Conservation (phyloP, 192 early-diverging fungal species). For the Podila minutissima region DNA sequence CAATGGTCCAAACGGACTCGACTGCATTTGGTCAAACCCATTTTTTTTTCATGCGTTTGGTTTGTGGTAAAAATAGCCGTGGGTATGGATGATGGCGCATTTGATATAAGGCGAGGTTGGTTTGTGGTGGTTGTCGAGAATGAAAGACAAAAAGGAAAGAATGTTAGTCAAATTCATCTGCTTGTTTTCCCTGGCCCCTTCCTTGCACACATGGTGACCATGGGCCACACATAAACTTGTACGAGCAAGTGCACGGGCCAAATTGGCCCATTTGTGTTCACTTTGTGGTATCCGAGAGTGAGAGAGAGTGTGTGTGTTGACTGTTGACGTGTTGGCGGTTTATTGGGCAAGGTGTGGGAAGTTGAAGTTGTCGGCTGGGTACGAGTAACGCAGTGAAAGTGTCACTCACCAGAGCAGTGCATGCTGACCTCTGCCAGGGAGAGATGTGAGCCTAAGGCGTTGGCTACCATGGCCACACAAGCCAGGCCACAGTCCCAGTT, state of each 20-base stretch:
- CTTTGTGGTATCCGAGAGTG: background rate
- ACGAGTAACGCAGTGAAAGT: background rate
- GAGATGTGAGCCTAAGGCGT: conserved; percentile 66
- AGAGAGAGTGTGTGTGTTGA: too few relatives aligned
- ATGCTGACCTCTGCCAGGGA: conserved; percentile 64
- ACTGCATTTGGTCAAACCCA: conserved; percentile 10
- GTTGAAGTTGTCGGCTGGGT: background rate
- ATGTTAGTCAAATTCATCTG: background rate
- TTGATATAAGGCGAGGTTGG: too few relatives aligned
- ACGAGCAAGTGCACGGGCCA: conserved; percentile 4
- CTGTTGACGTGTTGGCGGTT: too few relatives aligned
- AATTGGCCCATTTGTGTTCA: background rate
- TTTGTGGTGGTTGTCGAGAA: background rate
- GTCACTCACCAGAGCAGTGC: conserved; percentile 55
- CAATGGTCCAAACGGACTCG: conserved; percentile 91
- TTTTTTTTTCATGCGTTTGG: too few relatives aligned
- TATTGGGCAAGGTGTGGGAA: too few relatives aligned
- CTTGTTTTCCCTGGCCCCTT: too few relatives aligned
- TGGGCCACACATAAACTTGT: background rate
- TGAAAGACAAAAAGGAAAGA: background rate
- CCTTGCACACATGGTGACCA: too few relatives aligned
- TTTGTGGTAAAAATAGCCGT: too few relatives aligned
- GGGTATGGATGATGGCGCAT: too few relatives aligned
- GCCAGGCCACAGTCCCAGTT: conserved; percentile 94
- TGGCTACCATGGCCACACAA: conserved; percentile 82